Conservation (phyloP, 2,329 filamentous ascomycete species). For the Claviceps sp. region DNA sequence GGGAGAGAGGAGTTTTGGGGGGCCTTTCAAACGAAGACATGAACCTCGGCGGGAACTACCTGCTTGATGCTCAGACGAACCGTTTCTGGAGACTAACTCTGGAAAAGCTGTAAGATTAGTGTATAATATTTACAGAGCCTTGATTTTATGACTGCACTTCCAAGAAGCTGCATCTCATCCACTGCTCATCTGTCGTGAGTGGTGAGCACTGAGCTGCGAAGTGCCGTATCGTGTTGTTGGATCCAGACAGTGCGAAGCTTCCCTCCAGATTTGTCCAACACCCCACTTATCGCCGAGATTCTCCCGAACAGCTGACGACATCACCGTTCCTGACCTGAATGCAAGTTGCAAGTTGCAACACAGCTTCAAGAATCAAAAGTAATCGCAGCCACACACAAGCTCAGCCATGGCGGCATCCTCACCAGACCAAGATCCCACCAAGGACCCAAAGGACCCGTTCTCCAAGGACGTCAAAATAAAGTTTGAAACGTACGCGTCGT, state of each 20-base stretch:
- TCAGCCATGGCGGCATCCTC: constrained; percentile 2
- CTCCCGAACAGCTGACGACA: constrained; percentile 6
- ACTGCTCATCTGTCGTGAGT: background rate
- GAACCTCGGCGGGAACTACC: background rate
- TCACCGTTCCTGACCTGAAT: background rate
- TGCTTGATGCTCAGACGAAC: background rate
- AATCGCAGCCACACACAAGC: background rate
- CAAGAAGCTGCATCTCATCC: background rate
- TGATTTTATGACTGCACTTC: background rate
- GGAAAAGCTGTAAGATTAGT: background rate
- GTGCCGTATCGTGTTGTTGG: background rate
- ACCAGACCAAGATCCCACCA: constrained; percentile 6
- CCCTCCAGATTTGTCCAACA: background rate
- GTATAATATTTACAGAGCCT: background rate
- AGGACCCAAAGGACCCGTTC: constrained; percentile 36
- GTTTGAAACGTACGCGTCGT: constrained; percentile 44
- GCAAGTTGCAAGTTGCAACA: background rate
- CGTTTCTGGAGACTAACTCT: background rate
- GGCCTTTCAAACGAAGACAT: background rate
- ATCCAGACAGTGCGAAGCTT: background rate
- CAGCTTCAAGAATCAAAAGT: background rate
- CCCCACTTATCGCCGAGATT: constrained; percentile 7
- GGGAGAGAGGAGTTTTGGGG: constrained; percentile 11
- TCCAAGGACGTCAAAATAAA: constrained; percentile 45
- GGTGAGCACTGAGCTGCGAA: too few species aligned